A percentile compares a stretch with the other conserved stretches of the same genome.
These are phyloP conservation scores for Citrus inodora DNA, from an alignment of 345 rosid genomes.

Conservation along the genomic window DNA sequence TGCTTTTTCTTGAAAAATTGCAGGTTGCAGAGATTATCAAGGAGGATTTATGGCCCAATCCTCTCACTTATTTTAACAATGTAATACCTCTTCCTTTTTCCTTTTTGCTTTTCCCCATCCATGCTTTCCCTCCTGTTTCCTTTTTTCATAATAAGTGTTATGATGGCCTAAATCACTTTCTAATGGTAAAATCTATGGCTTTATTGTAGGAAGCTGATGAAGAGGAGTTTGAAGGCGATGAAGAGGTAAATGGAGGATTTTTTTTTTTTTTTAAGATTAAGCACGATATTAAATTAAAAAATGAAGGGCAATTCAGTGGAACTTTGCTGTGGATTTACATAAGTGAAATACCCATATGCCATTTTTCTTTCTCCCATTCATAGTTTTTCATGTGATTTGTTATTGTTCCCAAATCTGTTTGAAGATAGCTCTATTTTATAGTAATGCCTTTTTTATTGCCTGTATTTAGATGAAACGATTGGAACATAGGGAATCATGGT, in stretches of 20 bases:
- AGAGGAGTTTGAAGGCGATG: conserved; percentile 60
- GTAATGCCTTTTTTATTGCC: neutral
- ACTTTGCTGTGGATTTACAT: neutral
- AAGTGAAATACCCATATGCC: neutral
- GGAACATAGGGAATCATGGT: neutral
- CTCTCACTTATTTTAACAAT: conserved; percentile 78
- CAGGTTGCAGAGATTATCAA: conserved; percentile 93
- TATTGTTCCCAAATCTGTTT: neutral
- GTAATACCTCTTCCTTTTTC: conserved; percentile 32
- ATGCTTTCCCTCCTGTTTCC: neutral
- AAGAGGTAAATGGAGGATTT: conserved; percentile 39
- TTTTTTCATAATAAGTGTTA: neutral
- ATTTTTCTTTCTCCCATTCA: neutral
- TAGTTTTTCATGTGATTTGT: neutral
- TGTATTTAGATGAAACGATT: neutral
- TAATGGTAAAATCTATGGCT: neutral
- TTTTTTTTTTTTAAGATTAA: neutral
- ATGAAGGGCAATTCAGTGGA: neutral
- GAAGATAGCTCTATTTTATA: neutral
- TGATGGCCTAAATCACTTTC: neutral
- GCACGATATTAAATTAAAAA: neutral
- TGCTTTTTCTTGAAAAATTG: conserved; percentile 10
- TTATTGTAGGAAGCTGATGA: conserved; percentile 66
- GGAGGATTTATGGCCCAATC: conserved; percentile 96
- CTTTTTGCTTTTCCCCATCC: neutral